Conservation (phyloP, 805 yeast species). For the Priceomyces medius region DNA sequence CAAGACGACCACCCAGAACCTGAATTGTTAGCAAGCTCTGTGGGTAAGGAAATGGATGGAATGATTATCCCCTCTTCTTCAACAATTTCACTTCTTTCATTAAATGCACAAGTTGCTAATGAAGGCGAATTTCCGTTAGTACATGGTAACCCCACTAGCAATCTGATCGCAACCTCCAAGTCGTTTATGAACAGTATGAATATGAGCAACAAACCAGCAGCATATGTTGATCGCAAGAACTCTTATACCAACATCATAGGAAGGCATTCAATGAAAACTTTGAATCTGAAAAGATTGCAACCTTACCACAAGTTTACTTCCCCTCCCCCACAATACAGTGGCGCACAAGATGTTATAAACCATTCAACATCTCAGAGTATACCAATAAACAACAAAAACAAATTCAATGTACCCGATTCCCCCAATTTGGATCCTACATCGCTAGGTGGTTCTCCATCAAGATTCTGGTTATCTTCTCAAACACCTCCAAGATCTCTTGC, state of each 20-base stretch:
- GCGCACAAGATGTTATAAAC: neutral
- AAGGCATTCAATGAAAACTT: conserved; percentile 22
- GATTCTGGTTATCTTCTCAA: conserved; percentile 51
- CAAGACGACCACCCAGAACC: conserved; percentile 46
- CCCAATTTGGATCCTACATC: conserved; percentile 54
- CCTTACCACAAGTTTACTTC: conserved; percentile 36
- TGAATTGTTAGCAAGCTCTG: conserved; percentile 41
- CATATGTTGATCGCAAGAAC: conserved; percentile 17
- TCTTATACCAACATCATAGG: conserved; percentile 16
- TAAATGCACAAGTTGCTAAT: conserved; percentile 21
- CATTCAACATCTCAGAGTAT: conserved; percentile 24
- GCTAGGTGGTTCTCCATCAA: conserved; percentile 54
- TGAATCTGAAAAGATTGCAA: conserved; percentile 35
- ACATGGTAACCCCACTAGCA: neutral
- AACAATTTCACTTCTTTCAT: conserved; percentile 38
- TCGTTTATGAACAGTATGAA: neutral
- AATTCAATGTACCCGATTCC: conserved; percentile 41
- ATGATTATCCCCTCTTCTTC: conserved; percentile 43
- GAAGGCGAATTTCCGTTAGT: neutral
- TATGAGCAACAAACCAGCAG: conserved; percentile 3
- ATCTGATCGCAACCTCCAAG: neutral
- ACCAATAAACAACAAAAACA: conserved; percentile 20
- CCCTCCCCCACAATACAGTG: conserved; percentile 20
- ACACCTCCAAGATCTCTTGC: conserved; percentile 48
- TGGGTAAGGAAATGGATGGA: conserved; percentile 41